Evolutionary conservation across 225 moss, liverwort and hornwort genomes (phyloP).

Genomic region (Sphagnum tenellum): DNA sequence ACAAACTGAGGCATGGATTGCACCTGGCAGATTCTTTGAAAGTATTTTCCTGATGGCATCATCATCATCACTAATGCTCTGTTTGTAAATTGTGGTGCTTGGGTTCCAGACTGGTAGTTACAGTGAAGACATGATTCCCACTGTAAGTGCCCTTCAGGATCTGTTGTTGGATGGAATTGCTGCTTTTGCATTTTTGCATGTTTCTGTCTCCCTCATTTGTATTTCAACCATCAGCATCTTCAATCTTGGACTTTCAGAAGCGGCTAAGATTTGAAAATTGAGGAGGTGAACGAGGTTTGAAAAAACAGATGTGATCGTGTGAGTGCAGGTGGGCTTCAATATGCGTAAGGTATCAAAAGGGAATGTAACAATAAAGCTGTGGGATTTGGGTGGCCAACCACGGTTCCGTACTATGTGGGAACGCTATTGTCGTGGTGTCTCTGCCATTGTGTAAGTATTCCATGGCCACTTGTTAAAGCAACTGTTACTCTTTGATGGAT

Average conservation of each 20-base stretch:
- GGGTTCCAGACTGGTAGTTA: constrained; percentile 78
- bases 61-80: no score
- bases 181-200: no score
- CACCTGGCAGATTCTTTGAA: no score
- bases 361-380: constrained; percentile 91
- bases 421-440: constrained; percentile 92
- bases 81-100: neutral
- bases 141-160: constrained; percentile 31
- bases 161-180: neutral
- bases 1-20: no score
- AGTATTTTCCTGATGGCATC: no score
- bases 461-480: no score
- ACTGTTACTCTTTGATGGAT: no score
- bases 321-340: constrained; percentile 86
- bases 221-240: neutral
- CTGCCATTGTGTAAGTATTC: constrained; percentile 84
- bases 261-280: neutral
- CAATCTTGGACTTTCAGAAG: neutral
- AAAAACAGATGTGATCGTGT: neutral
- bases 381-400: constrained; percentile 99
- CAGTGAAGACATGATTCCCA: constrained; percentile 97
- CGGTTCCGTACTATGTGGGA: constrained; percentile 99
- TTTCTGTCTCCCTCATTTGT: no score
- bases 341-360: constrained; percentile 99
- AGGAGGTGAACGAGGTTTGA: neutral